Conservation (phyloP, 768 basidiomycete genomes). For the Pleurotus platypus region DNA sequence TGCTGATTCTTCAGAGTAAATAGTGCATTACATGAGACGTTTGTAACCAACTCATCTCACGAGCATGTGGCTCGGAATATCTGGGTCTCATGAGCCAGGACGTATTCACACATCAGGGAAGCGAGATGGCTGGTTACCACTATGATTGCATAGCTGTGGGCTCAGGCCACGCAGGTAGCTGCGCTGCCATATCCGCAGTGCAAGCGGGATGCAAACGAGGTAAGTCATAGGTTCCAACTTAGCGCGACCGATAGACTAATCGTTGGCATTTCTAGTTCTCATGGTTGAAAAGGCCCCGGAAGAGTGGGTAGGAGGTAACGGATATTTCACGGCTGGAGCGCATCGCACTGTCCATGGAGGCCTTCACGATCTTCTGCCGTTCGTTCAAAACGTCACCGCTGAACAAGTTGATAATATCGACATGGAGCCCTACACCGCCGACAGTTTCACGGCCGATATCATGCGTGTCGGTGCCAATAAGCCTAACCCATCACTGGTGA, state of each 20-base stretch:
- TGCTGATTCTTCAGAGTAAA: too few relatives aligned
- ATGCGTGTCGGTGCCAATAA: slow-evolving; percentile 53
- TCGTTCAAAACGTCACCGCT: slow-evolving; percentile 45
- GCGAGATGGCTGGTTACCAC: neutral
- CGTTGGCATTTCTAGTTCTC: slow-evolving; percentile 34
- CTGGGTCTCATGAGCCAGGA: neutral
- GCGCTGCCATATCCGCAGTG: slow-evolving; percentile 56
- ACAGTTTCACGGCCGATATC: slow-evolving; percentile 55
- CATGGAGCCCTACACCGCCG: slow-evolving; percentile 52
- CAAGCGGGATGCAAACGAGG: slow-evolving; percentile 56
- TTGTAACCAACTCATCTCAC: neutral
- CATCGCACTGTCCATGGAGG: slow-evolving; percentile 62
- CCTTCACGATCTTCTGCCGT: slow-evolving; percentile 50
- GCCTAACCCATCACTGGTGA: slow-evolving; percentile 46
- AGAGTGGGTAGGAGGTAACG: slow-evolving; percentile 68
- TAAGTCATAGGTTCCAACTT: slow-evolving; percentile 14
- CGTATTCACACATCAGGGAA: neutral
- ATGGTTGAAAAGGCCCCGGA: slow-evolving; percentile 63
- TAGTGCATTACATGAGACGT: too few relatives aligned
- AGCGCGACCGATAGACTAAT: neutral
- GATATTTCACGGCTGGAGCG: slow-evolving; percentile 70
- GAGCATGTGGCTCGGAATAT: neutral
- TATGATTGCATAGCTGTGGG: slow-evolving; percentile 63
- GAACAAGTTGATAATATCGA: slow-evolving; percentile 46
- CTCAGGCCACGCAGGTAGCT: slow-evolving; percentile 65